phyloP scores from a whole-genome alignment of 2,329 filamentous ascomycete species.

The Phaeosphaeria sp. region DNA sequence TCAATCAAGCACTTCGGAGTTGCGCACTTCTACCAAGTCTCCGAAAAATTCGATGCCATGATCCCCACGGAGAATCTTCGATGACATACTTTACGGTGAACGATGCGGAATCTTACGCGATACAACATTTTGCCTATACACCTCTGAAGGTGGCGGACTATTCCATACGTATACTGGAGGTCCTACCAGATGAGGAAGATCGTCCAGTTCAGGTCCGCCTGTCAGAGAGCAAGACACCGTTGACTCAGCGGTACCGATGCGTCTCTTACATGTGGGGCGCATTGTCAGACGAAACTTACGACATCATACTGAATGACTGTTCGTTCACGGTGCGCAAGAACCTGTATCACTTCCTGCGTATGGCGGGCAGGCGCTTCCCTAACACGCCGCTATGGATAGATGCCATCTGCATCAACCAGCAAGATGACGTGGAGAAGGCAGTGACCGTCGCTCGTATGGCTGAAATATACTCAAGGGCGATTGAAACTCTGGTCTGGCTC shows the following conservation, averaged over 20 bases:
- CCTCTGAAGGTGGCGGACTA: neutral
- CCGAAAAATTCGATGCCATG: neutral
- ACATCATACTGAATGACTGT: neutral
- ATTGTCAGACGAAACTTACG: neutral
- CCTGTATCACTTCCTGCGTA: neutral
- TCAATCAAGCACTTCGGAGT: no score
- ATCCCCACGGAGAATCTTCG: neutral
- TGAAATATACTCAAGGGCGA: neutral
- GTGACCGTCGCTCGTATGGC: neutral
- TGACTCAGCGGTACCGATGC: neutral
- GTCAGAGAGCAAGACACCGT: neutral
- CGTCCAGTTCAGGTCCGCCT: neutral
- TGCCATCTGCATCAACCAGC: neutral
- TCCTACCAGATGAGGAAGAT: neutral
- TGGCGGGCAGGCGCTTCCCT: neutral
- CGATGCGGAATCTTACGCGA: neutral
- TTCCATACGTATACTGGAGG: neutral
- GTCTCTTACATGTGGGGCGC: constrained; percentile 1
- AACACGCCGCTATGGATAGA: neutral
- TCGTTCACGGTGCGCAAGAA: neutral
- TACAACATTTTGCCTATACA: neutral
- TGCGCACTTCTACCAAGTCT: no score
- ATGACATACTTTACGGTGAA: neutral
- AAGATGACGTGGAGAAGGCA: neutral
- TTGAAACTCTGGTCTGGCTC: neutral